Evolutionary conservation across 2,329 filamentous ascomycete genomes (phyloP).

Genomic region (Septoria linicola): DNA sequence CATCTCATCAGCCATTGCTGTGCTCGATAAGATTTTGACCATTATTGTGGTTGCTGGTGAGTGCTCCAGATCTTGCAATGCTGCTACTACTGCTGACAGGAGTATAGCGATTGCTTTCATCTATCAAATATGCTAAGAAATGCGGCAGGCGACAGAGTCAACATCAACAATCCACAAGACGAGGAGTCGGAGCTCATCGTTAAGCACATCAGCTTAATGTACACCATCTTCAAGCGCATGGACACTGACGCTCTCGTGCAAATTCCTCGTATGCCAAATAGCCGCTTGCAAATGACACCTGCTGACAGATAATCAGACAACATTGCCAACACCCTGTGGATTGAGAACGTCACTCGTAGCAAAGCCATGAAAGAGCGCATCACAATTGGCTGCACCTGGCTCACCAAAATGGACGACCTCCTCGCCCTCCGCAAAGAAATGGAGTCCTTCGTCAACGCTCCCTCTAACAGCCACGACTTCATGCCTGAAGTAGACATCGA

Average conservation of each 20-base stretch:
- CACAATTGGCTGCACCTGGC: conserved; percentile 30
- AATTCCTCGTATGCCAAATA: conserved; percentile 32
- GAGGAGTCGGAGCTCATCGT: conserved; percentile 33
- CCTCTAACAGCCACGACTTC: conserved; percentile 40
- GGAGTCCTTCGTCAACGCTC: conserved; percentile 32
- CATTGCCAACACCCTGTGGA: conserved; percentile 40
- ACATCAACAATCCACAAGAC: conserved; percentile 9
- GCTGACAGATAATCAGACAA: too few species aligned
- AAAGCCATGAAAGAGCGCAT: conserved; percentile 40
- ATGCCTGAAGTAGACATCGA: conserved; percentile 36
- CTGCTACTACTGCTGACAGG: not conserved
- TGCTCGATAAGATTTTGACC: conserved; percentile 36
- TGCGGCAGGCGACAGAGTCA: conserved; percentile 36
- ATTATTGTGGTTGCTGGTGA: conserved; percentile 30
- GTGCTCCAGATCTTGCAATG: not conserved
- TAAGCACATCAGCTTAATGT: conserved; percentile 38
- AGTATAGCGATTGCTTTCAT: conserved; percentile 31
- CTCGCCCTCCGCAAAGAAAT: conserved; percentile 32
- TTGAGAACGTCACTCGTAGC: conserved; percentile 41
- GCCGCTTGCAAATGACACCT: not conserved
- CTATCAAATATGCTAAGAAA: too few species aligned
- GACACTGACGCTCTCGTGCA: conserved; percentile 35
- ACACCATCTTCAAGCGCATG: conserved; percentile 36
- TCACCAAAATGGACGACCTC: conserved; percentile 37
- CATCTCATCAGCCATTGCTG: conserved; percentile 37